phyloP scores from a whole-genome alignment of 352 stramenopile genomes.

The Pythium scleroteichum region DNA sequence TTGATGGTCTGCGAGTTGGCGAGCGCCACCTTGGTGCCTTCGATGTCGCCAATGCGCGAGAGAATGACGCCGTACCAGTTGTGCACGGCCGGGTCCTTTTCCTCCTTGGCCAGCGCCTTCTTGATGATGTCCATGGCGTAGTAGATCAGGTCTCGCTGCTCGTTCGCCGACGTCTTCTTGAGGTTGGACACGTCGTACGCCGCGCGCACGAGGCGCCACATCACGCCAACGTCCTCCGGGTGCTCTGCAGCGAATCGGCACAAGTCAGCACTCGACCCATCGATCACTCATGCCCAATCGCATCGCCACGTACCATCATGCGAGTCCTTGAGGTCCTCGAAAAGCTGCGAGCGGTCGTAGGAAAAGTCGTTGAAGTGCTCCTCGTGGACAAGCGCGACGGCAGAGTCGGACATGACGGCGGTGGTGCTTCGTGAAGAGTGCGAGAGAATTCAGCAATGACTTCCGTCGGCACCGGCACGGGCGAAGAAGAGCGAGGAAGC shows the following conservation, averaged over 20 bases:
- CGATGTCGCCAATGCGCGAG: constrained; percentile 82
- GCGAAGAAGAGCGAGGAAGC: neutral
- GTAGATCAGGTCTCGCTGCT: constrained; percentile 42
- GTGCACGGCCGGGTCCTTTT: constrained; percentile 64
- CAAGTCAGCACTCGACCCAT: no score
- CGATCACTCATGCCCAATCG: no score
- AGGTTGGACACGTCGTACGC: constrained; percentile 39
- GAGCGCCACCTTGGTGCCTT: constrained; percentile 84
- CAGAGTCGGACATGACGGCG: constrained; percentile 31
- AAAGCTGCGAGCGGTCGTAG: constrained; percentile 68
- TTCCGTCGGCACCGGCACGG: neutral
- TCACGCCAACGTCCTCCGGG: constrained; percentile 33
- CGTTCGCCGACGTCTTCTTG: constrained; percentile 30
- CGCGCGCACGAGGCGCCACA: constrained; percentile 37
- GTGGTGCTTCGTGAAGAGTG: neutral
- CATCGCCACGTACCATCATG: constrained; percentile 26
- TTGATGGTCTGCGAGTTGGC: constrained; percentile 85
- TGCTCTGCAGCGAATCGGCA: no score
- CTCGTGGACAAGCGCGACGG: constrained; percentile 59
- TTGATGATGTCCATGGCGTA: constrained; percentile 52
- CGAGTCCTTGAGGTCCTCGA: constrained; percentile 58
- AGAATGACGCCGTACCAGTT: constrained; percentile 88
- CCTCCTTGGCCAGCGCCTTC: constrained; percentile 38
- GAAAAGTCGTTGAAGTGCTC: constrained; percentile 76
- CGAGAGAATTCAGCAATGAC: constrained; percentile 20